These are phyloP conservation scores for Oenanthe javanica DNA, from an alignment of 140 eudicot species.

Conservation along the genomic window DNA sequence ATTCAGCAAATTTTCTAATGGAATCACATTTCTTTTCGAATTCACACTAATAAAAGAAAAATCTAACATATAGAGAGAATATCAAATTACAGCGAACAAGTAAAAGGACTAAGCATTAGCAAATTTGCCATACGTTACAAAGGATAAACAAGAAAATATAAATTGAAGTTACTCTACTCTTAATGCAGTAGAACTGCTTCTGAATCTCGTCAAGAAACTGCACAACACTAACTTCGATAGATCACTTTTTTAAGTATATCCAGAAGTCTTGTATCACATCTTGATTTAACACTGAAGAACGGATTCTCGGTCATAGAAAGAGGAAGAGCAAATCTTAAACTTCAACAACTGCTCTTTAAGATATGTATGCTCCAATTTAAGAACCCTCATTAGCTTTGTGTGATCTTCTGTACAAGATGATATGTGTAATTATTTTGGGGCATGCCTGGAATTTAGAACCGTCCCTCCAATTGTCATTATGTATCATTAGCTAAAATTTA, in stretches of 20 bases:
- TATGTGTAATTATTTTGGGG: slow-evolving; percentile 16
- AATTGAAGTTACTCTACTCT: slow-evolving; percentile 24
- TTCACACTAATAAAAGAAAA: slow-evolving; percentile 30
- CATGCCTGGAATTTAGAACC: slow-evolving; percentile 26
- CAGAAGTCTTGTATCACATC: slow-evolving; percentile 10
- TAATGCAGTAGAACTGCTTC: slow-evolving; percentile 13
- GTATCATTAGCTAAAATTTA: slow-evolving; percentile 40
- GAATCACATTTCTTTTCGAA: not conserved
- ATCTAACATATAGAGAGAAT: slow-evolving; percentile 29
- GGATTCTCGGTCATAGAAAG: not conserved
- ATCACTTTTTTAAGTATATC: not conserved
- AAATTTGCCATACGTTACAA: slow-evolving; percentile 24
- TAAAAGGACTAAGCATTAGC: slow-evolving; percentile 17
- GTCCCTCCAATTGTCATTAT: slow-evolving; percentile 18
- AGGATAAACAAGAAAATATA: slow-evolving; percentile 7
- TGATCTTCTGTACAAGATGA: slow-evolving; percentile 1
- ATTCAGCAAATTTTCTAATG: slow-evolving; percentile 21
- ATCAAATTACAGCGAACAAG: slow-evolving; percentile 23
- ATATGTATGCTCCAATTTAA: not conserved
- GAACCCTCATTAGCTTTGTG: not conserved
- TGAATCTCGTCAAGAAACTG: slow-evolving; percentile 3
- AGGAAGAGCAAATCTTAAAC: not conserved
- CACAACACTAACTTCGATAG: slow-evolving; percentile 14
- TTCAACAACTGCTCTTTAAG: not conserved
- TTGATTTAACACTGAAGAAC: not conserved